Evolutionary conservation across 495 filamentous ascomycete species (phyloP), one percentile per base, ranked within the genome.

Genomic region (Annulohypoxylon maeteangense): DNA sequence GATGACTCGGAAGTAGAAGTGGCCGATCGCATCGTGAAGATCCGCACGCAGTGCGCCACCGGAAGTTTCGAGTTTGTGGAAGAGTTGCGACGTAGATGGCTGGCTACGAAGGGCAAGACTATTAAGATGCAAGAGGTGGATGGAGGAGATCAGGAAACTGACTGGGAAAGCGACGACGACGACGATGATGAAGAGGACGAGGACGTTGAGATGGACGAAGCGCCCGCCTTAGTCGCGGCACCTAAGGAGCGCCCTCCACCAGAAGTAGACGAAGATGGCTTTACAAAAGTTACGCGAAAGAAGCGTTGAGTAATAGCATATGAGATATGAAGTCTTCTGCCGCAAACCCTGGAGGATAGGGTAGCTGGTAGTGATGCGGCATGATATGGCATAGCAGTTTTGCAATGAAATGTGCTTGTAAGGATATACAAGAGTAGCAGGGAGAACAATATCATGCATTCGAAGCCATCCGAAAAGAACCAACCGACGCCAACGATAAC

Each of bases 211-310:
- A 95, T 96, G 92, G 86, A 78, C 7, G 93, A 93, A 54, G 90
- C 89, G 45, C 91, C 92, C 10, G 72, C 81, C 20, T 76, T 90
- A 57, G 87, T 89, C 42, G 74, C 85, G 20, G 84, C 81, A 12
- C 85, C 82, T 11, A 89, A 84, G 75, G 89, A 90, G 80, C 93
- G 86, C 79, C 77, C 82, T 48, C 88, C 87, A 72, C 91, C 92
- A 1, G 91, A 93, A 79, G 83, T 97, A 54, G 95, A 98, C 80
- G 93, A 97, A 58, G 95, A 98, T 72, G 95, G 95, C 12, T 98
- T 98, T 78, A 93, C 90, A n/a, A 93, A 90, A 82, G 92, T 97
- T 63, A 85, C 90, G 67, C 86, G 88, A 65, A 93, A 90, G 82
- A 92, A 89, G 86, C 90, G 82, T 74, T 79, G 79, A 87, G 29